Percentiles rank a stretch among this genome's conserved stretches.
Evolutionary conservation across 2,329 filamentous ascomycete species (phyloP).

Genomic region (Thielaviopsis euricoi): DNA sequence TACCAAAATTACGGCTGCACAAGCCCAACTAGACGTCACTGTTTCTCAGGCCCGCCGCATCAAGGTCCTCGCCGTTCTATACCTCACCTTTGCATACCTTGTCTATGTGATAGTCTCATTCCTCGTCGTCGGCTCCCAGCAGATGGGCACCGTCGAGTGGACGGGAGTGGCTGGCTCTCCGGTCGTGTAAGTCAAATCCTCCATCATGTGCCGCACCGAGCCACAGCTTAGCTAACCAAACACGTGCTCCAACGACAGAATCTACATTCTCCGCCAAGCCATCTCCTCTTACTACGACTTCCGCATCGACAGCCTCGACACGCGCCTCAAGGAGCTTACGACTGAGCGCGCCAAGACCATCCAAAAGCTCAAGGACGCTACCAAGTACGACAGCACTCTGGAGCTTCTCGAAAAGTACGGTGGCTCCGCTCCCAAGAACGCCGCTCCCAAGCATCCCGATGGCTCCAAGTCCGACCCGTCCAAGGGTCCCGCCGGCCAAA

Average conservation of each 20-base stretch:
- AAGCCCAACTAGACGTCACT: slow-evolving; percentile 55
- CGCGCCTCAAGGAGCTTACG: slow-evolving; percentile 56
- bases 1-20: slow-evolving; percentile 61
- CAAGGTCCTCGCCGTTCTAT: slow-evolving; percentile 78
- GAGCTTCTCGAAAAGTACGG: slow-evolving; percentile 91
- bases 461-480: background rate
- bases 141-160: slow-evolving; percentile 64
- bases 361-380: slow-evolving; percentile 83
- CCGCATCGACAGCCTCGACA: slow-evolving; percentile 53
- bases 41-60: slow-evolving; percentile 59
- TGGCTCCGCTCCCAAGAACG: slow-evolving; percentile 35
- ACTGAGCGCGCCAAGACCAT: slow-evolving; percentile 75
- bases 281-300: slow-evolving; percentile 64
- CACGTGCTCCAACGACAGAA: slow-evolving; percentile 31
- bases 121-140: slow-evolving; percentile 69
- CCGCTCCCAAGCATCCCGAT: slow-evolving; percentile 18
- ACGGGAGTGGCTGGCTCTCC: slow-evolving; percentile 64
- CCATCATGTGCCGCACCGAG: background rate
- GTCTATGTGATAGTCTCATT: slow-evolving; percentile 68
- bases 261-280: slow-evolving; percentile 54
- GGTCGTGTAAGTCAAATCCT: slow-evolving; percentile 41
- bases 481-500: background rate
- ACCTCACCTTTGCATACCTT: slow-evolving; percentile 79
- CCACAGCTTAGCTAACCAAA: background rate
- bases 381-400: slow-evolving; percentile 89